Percentiles rank a stretch among this genome's conserved stretches.
These are phyloP conservation scores for Eimeria zaria DNA, from an alignment of 169 alveolate species.

Conservation along the genomic window DNA sequence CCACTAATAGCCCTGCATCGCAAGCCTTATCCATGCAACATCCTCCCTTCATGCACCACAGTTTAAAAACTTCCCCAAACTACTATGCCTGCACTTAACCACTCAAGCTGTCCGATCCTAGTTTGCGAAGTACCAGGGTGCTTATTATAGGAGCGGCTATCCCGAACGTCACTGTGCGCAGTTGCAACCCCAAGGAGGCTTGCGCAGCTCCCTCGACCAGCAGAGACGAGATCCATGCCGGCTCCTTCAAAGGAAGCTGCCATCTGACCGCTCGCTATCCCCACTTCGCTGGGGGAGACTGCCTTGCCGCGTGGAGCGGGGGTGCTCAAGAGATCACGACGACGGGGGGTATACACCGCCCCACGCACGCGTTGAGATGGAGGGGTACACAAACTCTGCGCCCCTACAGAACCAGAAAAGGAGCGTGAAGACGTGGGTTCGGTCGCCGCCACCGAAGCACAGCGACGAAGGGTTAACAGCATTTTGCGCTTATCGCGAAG, in stretches of 20 bases:
- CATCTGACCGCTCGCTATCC: neutral
- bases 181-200: neutral
- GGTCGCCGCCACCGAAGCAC: conserved; percentile 72
- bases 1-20: neutral
- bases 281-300: neutral
- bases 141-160: neutral
- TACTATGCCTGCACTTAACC: neutral
- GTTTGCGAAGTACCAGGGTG: conserved; percentile 11
- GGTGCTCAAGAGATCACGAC: neutral
- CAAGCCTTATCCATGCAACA: neutral
- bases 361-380: neutral
- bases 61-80: neutral
- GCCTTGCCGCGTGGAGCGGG: neutral
- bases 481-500: conserved; percentile 54
- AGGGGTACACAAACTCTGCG: neutral
- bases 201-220: neutral
- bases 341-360: neutral
- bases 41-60: neutral
- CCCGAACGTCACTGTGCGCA: neutral
- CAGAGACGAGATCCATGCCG: neutral
- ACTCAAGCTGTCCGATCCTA: neutral
- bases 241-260: neutral
- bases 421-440: conserved; percentile 2
- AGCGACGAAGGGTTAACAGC: conserved; percentile 70
- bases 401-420: neutral